A percentile compares a stretch with the other conserved stretches of the same genome.
Conservation (phyloP, 805 yeast genomes). For the Yarrowia sp. region DNA sequence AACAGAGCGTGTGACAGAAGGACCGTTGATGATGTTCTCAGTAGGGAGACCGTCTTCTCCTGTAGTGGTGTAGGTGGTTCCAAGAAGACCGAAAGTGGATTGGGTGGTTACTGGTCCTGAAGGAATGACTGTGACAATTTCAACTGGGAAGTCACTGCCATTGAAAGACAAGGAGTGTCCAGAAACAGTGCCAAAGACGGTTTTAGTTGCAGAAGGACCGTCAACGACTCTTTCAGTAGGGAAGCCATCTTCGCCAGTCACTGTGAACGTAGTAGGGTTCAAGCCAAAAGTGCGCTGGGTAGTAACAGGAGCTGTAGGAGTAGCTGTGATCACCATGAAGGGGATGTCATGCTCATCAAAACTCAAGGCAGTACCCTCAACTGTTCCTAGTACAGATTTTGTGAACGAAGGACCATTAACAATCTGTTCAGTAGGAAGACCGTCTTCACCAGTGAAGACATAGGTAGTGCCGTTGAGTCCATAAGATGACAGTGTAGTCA, state of each 20-base stretch:
- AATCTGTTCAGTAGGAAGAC: neutral
- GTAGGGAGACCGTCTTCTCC: neutral
- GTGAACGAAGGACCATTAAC: neutral
- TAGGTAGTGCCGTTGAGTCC: neutral
- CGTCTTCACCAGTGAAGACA: neutral
- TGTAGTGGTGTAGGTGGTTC: neutral
- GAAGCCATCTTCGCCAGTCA: neutral
- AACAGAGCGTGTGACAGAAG: neutral
- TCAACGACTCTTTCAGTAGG: neutral
- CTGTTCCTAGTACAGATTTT: neutral
- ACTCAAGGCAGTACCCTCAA: neutral
- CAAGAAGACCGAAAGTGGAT: neutral
- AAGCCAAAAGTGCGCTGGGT: neutral
- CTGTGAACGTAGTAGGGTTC: neutral
- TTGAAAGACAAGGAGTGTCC: too few species aligned
- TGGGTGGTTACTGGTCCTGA: neutral
- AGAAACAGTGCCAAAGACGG: neutral
- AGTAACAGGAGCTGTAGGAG: neutral
- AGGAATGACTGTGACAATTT: neutral
- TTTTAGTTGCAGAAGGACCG: neutral
- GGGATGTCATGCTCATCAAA: neutral
- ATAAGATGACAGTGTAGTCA: neutral
- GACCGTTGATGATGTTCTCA: neutral
- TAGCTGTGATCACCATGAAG: neutral
- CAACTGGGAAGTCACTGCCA: too few species aligned